Percentiles rank a stretch among this genome's conserved stretches.
Conservation (phyloP, 1,139 yeast species). For the Taphrina betulina region DNA sequence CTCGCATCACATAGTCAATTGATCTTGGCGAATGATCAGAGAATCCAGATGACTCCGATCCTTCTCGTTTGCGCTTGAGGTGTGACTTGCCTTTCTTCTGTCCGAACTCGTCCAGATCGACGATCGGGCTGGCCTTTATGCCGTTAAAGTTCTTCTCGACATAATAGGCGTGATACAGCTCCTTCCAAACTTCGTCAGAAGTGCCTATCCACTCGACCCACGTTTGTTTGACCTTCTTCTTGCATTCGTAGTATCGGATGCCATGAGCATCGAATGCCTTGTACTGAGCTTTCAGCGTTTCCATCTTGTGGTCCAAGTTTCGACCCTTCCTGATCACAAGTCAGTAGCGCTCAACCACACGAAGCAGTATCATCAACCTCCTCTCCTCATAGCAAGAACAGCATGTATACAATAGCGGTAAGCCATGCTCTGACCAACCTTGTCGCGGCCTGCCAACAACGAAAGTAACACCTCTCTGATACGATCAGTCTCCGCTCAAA, state of each 20-base stretch:
- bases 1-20: no score
- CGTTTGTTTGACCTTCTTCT: slow-evolving; percentile 13
- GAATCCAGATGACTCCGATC: background rate
- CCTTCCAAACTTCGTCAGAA: slow-evolving; percentile 22
- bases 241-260: slow-evolving; percentile 19
- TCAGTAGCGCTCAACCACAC: background rate
- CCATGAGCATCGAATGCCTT: slow-evolving; percentile 24
- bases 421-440: slow-evolving; percentile 19
- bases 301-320: slow-evolving; percentile 29
- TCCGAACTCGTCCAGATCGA: background rate
- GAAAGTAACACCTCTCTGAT: slow-evolving; percentile 26
- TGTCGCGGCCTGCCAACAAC: slow-evolving; percentile 29
- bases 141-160: slow-evolving; percentile 9
- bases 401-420: slow-evolving; percentile 26
- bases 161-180: slow-evolving; percentile 21
- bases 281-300: slow-evolving; percentile 23
- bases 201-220: slow-evolving; percentile 19
- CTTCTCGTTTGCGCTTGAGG: no score
- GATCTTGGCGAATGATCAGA: slow-evolving; percentile 1
- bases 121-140: slow-evolving; percentile 20
- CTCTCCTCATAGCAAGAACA: slow-evolving; percentile 31
- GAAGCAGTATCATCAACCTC: background rate
- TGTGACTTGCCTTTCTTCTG: slow-evolving; percentile 10
- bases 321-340: slow-evolving; percentile 12
- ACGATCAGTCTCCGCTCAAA: no score